These are phyloP conservation scores for Flaveria floridana DNA, from an alignment of 140 eudicot genomes.

Conservation along the genomic window DNA sequence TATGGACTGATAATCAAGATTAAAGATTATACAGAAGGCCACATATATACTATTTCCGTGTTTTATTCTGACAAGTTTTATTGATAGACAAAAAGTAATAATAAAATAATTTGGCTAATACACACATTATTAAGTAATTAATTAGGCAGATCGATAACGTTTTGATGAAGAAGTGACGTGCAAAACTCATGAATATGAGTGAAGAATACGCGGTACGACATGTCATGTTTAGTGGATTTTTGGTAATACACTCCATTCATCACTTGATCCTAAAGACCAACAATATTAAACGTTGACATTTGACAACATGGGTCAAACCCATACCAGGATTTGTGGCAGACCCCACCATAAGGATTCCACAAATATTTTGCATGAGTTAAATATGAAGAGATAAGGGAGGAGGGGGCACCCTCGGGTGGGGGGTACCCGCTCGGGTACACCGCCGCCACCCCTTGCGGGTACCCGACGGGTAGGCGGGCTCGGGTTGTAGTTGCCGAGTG, in stretches of 20 bases:
- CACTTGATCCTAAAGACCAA: neutral
- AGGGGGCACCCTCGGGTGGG: too few species aligned
- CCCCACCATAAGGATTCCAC: constrained; percentile 14
- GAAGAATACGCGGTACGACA: neutral
- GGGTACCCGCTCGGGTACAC: too few species aligned
- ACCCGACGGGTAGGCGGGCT: too few species aligned
- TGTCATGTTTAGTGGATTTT: constrained; percentile 22
- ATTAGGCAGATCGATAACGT: constrained; percentile 3
- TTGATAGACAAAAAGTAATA: too few species aligned
- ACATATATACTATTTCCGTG: too few species aligned
- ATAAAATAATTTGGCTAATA: neutral
- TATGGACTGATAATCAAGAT: too few species aligned
- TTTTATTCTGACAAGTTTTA: too few species aligned
- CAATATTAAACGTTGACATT: constrained; percentile 12
- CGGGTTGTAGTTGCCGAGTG: too few species aligned
- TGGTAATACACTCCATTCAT: constrained; percentile 26
- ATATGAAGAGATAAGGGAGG: neutral
- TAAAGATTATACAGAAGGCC: too few species aligned
- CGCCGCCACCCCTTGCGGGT: too few species aligned
- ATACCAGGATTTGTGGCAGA: constrained; percentile 18
- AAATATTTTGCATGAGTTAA: neutral
- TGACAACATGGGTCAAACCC: constrained; percentile 16
- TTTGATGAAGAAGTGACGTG: constrained; percentile 32
- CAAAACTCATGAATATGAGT: constrained; percentile 30
- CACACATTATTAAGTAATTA: neutral